These are phyloP conservation scores for Kodamaea ohmeri DNA, from an alignment of 1,139 yeast genomes.

Conservation along the genomic window DNA sequence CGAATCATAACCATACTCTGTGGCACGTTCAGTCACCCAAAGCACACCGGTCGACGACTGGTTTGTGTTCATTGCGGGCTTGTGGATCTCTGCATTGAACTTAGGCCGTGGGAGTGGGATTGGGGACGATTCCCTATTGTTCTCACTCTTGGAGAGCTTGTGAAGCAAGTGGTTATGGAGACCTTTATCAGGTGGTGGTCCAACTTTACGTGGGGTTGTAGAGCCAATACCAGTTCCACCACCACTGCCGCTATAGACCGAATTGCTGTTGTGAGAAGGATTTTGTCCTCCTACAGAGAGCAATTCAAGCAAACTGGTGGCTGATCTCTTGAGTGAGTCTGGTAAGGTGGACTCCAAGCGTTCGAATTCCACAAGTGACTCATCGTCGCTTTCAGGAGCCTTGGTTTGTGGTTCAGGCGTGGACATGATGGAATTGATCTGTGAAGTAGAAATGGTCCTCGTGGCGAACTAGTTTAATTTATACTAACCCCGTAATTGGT, in stretches of 20 bases:
- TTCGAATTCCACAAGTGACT: slow-evolving; percentile 37
- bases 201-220: slow-evolving; percentile 5
- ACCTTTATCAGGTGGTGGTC: slow-evolving; percentile 5
- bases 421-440: slow-evolving; percentile 8
- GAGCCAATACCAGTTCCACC: slow-evolving; percentile 3
- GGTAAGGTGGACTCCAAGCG: slow-evolving; percentile 46
- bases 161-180: slow-evolving; percentile 23
- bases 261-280: slow-evolving; percentile 7
- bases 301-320: slow-evolving; percentile 41
- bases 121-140: slow-evolving; percentile 45
- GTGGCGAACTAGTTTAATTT: not conserved
- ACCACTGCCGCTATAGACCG: slow-evolving; percentile 7
- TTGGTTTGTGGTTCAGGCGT: slow-evolving; percentile 13
- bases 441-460: not conserved
- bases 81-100: slow-evolving; percentile 44
- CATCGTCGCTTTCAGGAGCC: slow-evolving; percentile 22
- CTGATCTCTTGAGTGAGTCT: slow-evolving; percentile 40
- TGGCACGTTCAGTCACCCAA: slow-evolving; percentile 68
- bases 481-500: not conserved
- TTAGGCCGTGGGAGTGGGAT: slow-evolving; percentile 53
- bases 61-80: slow-evolving; percentile 61
- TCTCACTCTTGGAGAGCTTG: slow-evolving; percentile 32
- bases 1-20: slow-evolving; percentile 54
- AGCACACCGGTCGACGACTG: slow-evolving; percentile 68
- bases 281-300: slow-evolving; percentile 13